These are phyloP conservation scores for Corallochytrium limacisporum DNA, from an alignment of 78 protist species.

Conservation along the genomic window DNA sequence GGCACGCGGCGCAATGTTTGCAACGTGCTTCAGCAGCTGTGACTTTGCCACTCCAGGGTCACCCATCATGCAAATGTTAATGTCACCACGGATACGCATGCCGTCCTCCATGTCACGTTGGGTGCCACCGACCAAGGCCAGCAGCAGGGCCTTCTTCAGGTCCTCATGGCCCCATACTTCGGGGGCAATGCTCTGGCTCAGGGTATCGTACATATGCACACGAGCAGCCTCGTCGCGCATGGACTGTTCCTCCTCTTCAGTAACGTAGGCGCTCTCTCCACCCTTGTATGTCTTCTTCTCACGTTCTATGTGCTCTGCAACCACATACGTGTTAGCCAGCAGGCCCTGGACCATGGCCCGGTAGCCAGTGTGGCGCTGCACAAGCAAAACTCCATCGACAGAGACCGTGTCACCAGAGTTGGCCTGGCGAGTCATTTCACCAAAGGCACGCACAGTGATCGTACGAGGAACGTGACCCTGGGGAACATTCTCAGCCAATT, in stretches of 20 bases:
- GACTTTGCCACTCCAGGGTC: constrained; percentile 99
- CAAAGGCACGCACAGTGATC: constrained; percentile 62
- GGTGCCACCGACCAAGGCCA: constrained; percentile 81
- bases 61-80: constrained; percentile 95
- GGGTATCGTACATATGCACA: constrained; percentile 21
- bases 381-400: constrained; percentile 60
- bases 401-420: constrained; percentile 83
- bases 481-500: constrained; percentile 87
- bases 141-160: constrained; percentile 91
- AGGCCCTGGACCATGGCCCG: constrained; percentile 64
- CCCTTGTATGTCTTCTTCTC: constrained; percentile 60
- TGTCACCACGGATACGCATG: constrained; percentile 92
- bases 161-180: constrained; percentile 94
- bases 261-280: background rate
- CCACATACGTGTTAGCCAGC: constrained; percentile 71
- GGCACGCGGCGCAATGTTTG: constrained; percentile 53
- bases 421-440: constrained; percentile 68
- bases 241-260: background rate
- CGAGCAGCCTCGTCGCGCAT: background rate
- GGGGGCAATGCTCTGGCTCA: constrained; percentile 90
- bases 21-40: constrained; percentile 79
- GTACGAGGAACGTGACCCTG: constrained; percentile 95
- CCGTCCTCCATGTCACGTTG: constrained; percentile 64
- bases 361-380: constrained; percentile 51
- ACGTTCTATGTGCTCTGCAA: constrained; percentile 40